These are phyloP conservation scores for Podaxis rugospora DNA, from an alignment of 768 basidiomycete species.

Conservation along the genomic window DNA sequence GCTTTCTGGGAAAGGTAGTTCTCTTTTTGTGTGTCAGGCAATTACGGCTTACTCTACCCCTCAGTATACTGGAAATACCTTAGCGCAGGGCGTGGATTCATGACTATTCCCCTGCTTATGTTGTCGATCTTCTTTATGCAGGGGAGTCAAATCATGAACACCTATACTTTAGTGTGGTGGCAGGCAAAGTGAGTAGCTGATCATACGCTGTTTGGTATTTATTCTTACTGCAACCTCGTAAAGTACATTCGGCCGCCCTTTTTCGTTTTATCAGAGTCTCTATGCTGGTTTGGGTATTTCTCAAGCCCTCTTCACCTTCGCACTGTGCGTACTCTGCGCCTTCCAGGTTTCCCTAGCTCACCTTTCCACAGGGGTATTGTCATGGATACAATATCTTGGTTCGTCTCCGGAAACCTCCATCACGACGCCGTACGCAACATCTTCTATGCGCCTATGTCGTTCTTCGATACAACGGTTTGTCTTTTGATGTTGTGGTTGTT, in stretches of 20 bases:
- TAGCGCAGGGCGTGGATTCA: conserved; percentile 44
- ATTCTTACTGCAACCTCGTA: background rate
- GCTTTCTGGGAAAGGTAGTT: conserved; percentile 43
- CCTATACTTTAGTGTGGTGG: conserved; percentile 73
- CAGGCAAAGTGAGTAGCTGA: conserved; percentile 44
- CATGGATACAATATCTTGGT: conserved; percentile 53
- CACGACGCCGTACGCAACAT: conserved; percentile 49
- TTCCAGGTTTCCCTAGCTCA: background rate
- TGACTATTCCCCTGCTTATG: conserved; percentile 48
- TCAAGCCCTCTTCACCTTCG: conserved; percentile 52
- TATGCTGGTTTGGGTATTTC: conserved; percentile 60
- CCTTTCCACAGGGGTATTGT: conserved; percentile 36
- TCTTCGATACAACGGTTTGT: conserved; percentile 66
- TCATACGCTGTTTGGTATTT: background rate
- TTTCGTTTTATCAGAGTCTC: conserved; percentile 59
- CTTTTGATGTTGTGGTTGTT: background rate
- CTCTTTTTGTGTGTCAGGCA: background rate
- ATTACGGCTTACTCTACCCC: background rate
- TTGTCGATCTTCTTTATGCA: conserved; percentile 55
- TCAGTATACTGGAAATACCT: conserved; percentile 62
- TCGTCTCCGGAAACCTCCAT: conserved; percentile 62
- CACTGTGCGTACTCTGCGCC: conserved; percentile 34
- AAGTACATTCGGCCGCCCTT: conserved; percentile 42
- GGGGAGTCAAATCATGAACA: conserved; percentile 53
- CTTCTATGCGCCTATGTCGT: conserved; percentile 70